Base-by-base conservation (phyloP, 2,329 filamentous ascomycete species). In the Aureobasidium sp. region DNA sequence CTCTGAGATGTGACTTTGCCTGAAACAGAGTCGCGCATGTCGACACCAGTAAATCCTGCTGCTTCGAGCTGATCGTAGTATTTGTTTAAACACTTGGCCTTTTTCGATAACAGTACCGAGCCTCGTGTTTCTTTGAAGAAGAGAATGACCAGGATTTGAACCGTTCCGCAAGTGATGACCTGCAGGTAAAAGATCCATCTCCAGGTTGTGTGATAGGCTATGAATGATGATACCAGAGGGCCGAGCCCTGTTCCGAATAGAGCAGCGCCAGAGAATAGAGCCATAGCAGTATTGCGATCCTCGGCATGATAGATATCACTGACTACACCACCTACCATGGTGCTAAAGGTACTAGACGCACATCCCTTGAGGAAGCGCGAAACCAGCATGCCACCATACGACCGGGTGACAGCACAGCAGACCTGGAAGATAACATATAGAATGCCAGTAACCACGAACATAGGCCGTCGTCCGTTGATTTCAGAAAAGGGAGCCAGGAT, bases 121-220 rank as follows among this genome's bases (percentile, higher is more conserved):
- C 89, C 91, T 8, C 92, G 79, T 3, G 90, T 96, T 73, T 97
- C 92, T 48, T 85, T 84, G 74, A 96, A 92, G 61, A 90, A 83
- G 5, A 89, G 59, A 11, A 83, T 79, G 27, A 96, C 82, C 1
- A 86, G 75, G 0, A 83, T 66, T 59, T 91, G 82, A 49, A 94
- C 73, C 1, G 85, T 71, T 0, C 79, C 85, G 60, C 86, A 84
- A 27, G 83, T 76, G 49, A 96, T 91, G 8, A 85, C 84, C 67
- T 97, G 92, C 32, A 92, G 80, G 81, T 91, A 96, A 72, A 95
- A 96, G 0, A 92, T 84, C 91, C 90, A 95, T 65, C 89, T 84
- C 89, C 89, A 94, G 9, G 75, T 79, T 2, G 83, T 78, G 34
- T 63, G 30, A 21, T 57, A 61, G 9, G 63, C 60, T 70, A 92